phyloP scores from a whole-genome alignment of 805 yeast species.

The Wickerhamiella australiensis region DNA sequence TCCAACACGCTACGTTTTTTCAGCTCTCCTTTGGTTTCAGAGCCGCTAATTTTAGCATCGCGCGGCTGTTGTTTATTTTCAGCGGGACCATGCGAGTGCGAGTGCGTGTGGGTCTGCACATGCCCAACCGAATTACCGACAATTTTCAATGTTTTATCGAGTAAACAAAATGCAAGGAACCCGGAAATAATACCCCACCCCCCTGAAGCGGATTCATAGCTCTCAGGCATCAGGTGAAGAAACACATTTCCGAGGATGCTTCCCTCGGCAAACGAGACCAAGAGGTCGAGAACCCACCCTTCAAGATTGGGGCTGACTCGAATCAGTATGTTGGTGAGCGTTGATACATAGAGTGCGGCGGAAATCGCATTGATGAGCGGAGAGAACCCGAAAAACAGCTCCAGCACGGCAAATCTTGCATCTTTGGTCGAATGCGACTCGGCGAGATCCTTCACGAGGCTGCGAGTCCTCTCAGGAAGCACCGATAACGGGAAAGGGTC shows the following conservation, averaged over 20 bases:
- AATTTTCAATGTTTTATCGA: conserved; percentile 51
- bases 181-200: conserved; percentile 52
- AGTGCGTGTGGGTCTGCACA: conserved; percentile 35
- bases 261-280: conserved; percentile 66
- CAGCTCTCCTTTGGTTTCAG: conserved; percentile 2
- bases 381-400: conserved; percentile 31
- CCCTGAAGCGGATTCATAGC: conserved; percentile 40
- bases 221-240: conserved; percentile 53
- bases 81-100: conserved; percentile 16
- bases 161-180: conserved; percentile 43
- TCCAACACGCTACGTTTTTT: background rate
- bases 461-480: background rate
- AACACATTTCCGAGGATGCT: conserved; percentile 67
- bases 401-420: conserved; percentile 27
- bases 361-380: conserved; percentile 51
- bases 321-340: conserved; percentile 49
- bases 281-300: conserved; percentile 38
- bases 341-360: conserved; percentile 52
- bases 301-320: conserved; percentile 42
- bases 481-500: conserved; percentile 2
- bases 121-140: conserved; percentile 31
- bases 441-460: background rate
- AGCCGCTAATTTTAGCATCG: background rate
- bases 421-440: background rate
- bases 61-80: background rate